Base-by-base conservation (phyloP, 140 eudicot genomes). In the Stevia rebaudiana region DNA sequence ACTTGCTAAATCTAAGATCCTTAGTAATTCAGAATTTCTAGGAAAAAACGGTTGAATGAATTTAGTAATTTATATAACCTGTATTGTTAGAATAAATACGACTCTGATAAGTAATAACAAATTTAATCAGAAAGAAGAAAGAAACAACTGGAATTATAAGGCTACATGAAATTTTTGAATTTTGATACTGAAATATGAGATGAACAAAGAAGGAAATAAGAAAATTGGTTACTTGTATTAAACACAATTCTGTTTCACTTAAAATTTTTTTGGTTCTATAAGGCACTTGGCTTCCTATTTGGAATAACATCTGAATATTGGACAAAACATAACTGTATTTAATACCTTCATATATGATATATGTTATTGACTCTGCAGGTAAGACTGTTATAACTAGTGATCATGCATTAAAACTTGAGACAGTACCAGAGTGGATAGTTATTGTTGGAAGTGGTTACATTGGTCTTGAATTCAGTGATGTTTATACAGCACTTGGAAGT, bases 401-500 rank as follows among this genome's bases (percentile, higher is more conserved):
- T 73, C 99, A 94, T 50, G 99, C 97, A 23, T 90, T 88, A 50
- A 94, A 94, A 65, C 64, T 94, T 73, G 97, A 94, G 74, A 75
- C 75, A 28, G 99, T 94, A 36, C 99, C 99, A 10, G 84, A 88
- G 48, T 88, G 99, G 99, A 94, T 94, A 70, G 98, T 91, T 61
- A 94, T 94, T 49, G 94, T 94, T 30, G 99, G 99, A 81, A 94
- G 99, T 83, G 99, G 99, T 65, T 94, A 94, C 74, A 94, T 94
- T 74, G 99, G 99, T 67, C 97, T 94, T 60, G 99, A 94, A 78
- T 94, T 88, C 80, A 94, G 97, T 63, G 99, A 94, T 94, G 97
- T 94, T 56, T 94, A 94, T 73, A 94, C 99, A 53, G 97, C 99
- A 59, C 99, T 88, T 74, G 99, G 97, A 76, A 88, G 95, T 82